These are phyloP conservation scores for Huiozyma naganishii DNA, from an alignment of 805 yeast species.

Conservation along the genomic window DNA sequence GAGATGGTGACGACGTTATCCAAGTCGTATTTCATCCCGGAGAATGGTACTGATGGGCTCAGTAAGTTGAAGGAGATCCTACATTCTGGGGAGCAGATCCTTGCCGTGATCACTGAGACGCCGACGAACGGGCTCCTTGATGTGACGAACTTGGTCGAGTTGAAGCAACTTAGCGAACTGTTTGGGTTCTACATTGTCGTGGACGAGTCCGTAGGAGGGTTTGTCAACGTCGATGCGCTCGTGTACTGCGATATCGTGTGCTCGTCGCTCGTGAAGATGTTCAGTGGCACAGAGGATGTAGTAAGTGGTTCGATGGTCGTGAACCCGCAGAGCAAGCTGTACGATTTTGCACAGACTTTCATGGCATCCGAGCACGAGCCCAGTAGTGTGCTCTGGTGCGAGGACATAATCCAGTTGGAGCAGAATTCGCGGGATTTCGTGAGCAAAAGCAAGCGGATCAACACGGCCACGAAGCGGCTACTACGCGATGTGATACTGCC, in stretches of 20 bases:
- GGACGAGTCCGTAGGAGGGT: constrained; percentile 93
- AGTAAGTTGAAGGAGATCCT: constrained; percentile 52
- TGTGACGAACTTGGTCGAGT: constrained; percentile 64
- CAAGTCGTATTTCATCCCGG: constrained; percentile 77
- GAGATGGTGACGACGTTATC: constrained; percentile 84
- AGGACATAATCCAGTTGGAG: constrained; percentile 86
- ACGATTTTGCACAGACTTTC: constrained; percentile 27
- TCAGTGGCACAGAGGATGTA: constrained; percentile 76
- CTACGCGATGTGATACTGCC: constrained; percentile 39
- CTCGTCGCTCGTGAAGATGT: constrained; percentile 81
- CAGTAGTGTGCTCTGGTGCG: constrained; percentile 59
- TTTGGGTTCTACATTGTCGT: constrained; percentile 71
- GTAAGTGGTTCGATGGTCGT: constrained; percentile 86
- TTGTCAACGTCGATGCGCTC: constrained; percentile 69
- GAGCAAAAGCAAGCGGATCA: constrained; percentile 42
- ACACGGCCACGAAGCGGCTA: constrained; percentile 44
- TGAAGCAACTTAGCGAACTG: constrained; percentile 54
- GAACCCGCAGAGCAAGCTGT: constrained; percentile 55
- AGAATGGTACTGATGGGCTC: constrained; percentile 53
- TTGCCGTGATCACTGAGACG: constrained; percentile 81
- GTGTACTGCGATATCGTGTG: constrained; percentile 81
- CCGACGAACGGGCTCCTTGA: constrained; percentile 90
- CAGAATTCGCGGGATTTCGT: constrained; percentile 87
- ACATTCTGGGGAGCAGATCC: constrained; percentile 51
- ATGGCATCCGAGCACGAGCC: constrained; percentile 54